Evolutionary conservation across 2,329 filamentous ascomycete species (phyloP), one percentile per base, ranked within the genome.

Genomic region (Diatrype stigma): DNA sequence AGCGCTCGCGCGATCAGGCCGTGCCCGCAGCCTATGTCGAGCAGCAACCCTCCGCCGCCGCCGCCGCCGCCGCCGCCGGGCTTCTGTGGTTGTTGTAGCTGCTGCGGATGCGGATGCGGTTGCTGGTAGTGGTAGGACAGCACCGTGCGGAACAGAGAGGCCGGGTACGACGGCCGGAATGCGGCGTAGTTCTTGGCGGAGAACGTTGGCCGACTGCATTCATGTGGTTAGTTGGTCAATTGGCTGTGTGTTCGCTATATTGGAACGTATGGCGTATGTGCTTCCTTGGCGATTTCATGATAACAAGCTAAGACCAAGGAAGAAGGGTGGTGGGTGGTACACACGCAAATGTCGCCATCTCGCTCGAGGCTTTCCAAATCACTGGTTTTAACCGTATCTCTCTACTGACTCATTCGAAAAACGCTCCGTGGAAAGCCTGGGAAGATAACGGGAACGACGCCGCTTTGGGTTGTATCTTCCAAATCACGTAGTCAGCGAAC

Each of bases 11-110:
- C 71, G 21, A 84, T 74, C 47, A 80, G 70, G 21, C 82, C 84
- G 53, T 84, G 82, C 3, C 84, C 84, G 57, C 80, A 83, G 46
- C 84, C 84, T n/a, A 87, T 69, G 61, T 87, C 84, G 8, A 86
- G 63, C 19, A 75, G 58, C 2, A n/a, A n/a, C n/a, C n/a, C n/a
- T n/a, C n/a, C n/a, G n/a, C n/a, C n/a, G n/a, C n/a, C n/a, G n/a
- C n/a, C n/a, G n/a, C n/a, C n/a, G n/a, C n/a, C n/a, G n/a, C n/a
- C n/a, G n/a, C n/a, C n/a, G n/a, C n/a, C n/a, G n/a, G n/a, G n/a
- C n/a, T n/a, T n/a, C n/a, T n/a, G n/a, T 48, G 0, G 60, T 26
- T 1, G 60, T 62, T 53, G 60, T 19, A 19, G 17, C 37, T 17
- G 37, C 14, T 6, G 37, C 37, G 37, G 37, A 17, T 17, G 37